Base-by-base conservation (phyloP, 768 basidiomycete genomes). In the Hebeloma cylindrosporum region DNA sequence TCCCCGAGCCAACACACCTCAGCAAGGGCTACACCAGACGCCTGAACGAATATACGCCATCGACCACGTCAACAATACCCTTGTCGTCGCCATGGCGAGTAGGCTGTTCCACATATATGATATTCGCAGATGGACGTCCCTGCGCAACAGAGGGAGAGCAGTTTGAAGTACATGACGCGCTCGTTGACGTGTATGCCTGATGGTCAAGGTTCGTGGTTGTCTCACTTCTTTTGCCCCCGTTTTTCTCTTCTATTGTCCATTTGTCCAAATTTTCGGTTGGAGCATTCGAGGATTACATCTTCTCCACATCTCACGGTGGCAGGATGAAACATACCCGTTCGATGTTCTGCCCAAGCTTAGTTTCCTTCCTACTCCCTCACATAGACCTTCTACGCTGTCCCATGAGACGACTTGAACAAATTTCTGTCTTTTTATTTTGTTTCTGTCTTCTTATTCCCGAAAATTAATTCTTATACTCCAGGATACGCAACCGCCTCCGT, bases 401-500 rank as follows among this genome's bases (percentile, higher is more conserved):
- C n/a, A n/a, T n/a, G n/a, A n/a, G n/a, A n/a, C n/a, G n/a, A n/a
- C n/a, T n/a, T n/a, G n/a, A n/a, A n/a, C n/a, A n/a, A n/a, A n/a
- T n/a, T n/a, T n/a, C n/a, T n/a, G n/a, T 47, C 4, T 4, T 36
- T 22, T 17, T 5, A 35, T n/a, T 27, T 14, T 11, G 2, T 27
- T 36, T 14, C 8, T n/a, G 13, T 28, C 2, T 28, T 34, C 9
- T 10, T 14, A 7, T 9, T 21, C 3, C 17, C 4, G 4, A 14
- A 8, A 11, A 11, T 20, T 16, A 9, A 37, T 14, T 41, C 5
- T 28, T 34, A 23, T 7, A 4, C 0, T 40, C 11, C 56, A 90
- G 93, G 95, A 8, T 99, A 91, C 64, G 93, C 93, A 8, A 91
- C 86, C 0, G 89, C 87, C 0, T 93, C 91, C 0, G 92, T 94